Evolutionary conservation across 2,329 filamentous ascomycete genomes (phyloP), one percentile per base, ranked within the genome.

Genomic region (Colletotrichum lentis): DNA sequence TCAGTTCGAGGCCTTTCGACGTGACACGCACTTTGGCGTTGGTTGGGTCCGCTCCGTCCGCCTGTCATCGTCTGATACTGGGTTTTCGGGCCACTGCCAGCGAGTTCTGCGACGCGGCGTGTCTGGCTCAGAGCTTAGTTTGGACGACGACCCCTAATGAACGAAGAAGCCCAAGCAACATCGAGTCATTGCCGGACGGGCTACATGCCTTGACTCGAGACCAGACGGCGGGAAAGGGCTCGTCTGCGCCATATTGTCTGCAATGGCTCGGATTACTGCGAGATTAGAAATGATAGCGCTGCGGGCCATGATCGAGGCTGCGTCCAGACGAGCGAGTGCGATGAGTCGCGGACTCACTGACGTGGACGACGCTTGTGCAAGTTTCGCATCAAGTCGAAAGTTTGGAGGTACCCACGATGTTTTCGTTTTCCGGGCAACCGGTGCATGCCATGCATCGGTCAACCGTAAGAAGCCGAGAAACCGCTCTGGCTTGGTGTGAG

Each of bases 321-420:
- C 47, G 7, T 60, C 14, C 55, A 41, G 27, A 31, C 50, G 16
- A 61, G 37, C 31, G 35, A n/a, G 43, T 56, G 35, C 24, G 49
- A 37, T 55, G 63, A 66, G 31, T 63, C 64, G 59, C 24, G 55
- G 14, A 59, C n/a, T 47, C 12, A 53, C 18, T 59, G 54, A 54
- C 46, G 46, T 64, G 62, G 55, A 60, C 47, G 37, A 22, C 55
- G 47, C 62, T 60, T 53, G 41, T 37, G 47, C 55, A 60, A 60
- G 55, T 54, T 54, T 58, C 31, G 62, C 62, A 20, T 60, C 44
- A 60, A 46, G 62, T 46, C 41, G 47, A 64, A 41, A 64, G 39
- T 20, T 54, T 54, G n/a, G 47, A 56, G 52, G 46, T 37, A 44
- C n/a, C 22, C 58, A n/a, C 41, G 16, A 22, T 12, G 14, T 50